Conservation (phyloP, 2,329 filamentous ascomycete genomes). For the Hypocrella siamensis region DNA sequence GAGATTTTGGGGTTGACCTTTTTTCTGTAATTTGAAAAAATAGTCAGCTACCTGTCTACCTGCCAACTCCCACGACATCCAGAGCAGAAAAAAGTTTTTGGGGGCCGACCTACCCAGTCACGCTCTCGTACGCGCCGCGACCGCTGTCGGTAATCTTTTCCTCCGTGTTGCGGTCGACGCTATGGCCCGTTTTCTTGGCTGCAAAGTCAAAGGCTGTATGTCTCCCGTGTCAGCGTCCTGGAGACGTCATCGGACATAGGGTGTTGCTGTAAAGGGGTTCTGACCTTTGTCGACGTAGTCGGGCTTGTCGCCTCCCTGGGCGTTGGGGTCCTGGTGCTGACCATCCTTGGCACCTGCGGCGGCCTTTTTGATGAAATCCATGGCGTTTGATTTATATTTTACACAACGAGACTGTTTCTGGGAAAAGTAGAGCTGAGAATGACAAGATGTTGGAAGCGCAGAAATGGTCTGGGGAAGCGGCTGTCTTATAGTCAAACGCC, state of each 20-base stretch:
- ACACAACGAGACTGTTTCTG: no score
- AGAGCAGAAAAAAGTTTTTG: not conserved
- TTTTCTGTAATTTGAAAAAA: no score
- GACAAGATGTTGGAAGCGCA: no score
- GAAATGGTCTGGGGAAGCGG: no score
- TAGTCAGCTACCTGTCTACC: no score
- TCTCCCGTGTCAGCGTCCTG: not conserved
- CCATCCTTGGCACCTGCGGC: constrained; percentile 7
- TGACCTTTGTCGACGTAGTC: constrained; percentile 25
- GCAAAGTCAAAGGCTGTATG: constrained; percentile 13
- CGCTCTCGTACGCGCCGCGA: constrained; percentile 19
- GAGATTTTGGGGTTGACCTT: constrained; percentile 18
- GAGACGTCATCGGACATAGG: not conserved
- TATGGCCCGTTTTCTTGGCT: constrained; percentile 18
- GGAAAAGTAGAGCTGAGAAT: no score
- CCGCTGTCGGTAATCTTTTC: constrained; percentile 24
- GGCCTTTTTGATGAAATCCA: constrained; percentile 25
- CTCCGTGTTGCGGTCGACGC: constrained; percentile 16
- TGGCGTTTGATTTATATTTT: constrained; percentile 11
- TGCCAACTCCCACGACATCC: not conserved
- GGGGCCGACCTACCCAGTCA: constrained; percentile 15
- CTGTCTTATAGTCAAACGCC: no score
- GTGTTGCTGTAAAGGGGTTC: constrained; percentile 1
- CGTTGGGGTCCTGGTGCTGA: constrained; percentile 7
- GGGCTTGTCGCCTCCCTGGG: constrained; percentile 8